phyloP scores from a whole-genome alignment of 2,329 filamentous ascomycete genomes.

The Pezicula radicicola region DNA sequence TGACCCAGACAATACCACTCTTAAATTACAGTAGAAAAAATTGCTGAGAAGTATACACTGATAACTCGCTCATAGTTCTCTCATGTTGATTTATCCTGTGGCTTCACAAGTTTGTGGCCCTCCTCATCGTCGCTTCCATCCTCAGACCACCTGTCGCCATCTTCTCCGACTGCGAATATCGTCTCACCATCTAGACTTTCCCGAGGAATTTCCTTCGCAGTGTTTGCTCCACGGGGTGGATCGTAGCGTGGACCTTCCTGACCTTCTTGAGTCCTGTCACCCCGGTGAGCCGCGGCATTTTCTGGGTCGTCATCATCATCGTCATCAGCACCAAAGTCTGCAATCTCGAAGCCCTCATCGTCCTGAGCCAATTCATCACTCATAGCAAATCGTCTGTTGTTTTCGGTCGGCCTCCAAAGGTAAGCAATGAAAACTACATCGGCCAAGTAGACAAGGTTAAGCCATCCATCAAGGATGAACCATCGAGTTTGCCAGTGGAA shows the following conservation, averaged over 20 bases:
- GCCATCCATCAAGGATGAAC: conserved; percentile 97
- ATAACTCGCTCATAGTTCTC: background rate
- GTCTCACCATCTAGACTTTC: conserved; percentile 83
- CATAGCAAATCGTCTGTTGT: conserved; percentile 98
- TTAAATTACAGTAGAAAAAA: too few relatives aligned
- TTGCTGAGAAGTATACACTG: too few relatives aligned
- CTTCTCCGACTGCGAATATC: conserved; percentile 91
- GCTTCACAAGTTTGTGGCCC: conserved; percentile 43
- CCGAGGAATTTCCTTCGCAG: conserved; percentile 38
- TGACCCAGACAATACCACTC: too few relatives aligned
- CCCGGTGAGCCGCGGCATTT: conserved; percentile 37
- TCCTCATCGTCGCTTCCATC: conserved; percentile 64
- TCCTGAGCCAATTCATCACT: conserved; percentile 98
- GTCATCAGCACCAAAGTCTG: conserved; percentile 73
- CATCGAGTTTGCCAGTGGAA: conserved; percentile 96
- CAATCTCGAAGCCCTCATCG: conserved; percentile 96
- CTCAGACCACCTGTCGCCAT: conserved; percentile 77
- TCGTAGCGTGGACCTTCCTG: conserved; percentile 31
- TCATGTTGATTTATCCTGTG: background rate
- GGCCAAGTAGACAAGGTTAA: conserved; percentile 92
- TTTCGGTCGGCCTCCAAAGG: conserved; percentile 92
- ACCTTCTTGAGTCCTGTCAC: conserved; percentile 38
- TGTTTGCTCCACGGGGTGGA: conserved; percentile 23
- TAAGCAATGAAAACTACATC: conserved; percentile 94
- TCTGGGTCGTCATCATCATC: conserved; percentile 58